phyloP scores from a whole-genome alignment of 495 filamentous ascomycete genomes.

The Ramalina intermedia region DNA sequence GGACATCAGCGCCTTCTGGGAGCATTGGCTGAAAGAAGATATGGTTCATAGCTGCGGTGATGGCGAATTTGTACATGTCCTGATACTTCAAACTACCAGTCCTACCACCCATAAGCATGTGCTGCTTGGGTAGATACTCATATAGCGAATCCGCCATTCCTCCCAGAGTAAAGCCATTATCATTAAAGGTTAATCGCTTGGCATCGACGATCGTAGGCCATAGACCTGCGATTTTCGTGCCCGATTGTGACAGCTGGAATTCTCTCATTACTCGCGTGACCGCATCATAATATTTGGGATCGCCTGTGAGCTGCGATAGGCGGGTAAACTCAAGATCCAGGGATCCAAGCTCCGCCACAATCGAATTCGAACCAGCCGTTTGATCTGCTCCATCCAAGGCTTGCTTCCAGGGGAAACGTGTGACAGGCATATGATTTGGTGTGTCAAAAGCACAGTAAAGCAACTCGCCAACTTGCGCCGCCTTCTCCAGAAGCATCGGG shows the following conservation, averaged over 20 bases:
- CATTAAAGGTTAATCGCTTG: slow-evolving; percentile 26
- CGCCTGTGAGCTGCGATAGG: slow-evolving; percentile 72
- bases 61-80: slow-evolving; percentile 60
- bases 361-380: slow-evolving; percentile 25
- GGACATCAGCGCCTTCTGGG: slow-evolving; percentile 56
- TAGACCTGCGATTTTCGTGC: slow-evolving; percentile 60
- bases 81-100: slow-evolving; percentile 51
- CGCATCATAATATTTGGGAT: slow-evolving; percentile 85
- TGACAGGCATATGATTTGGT: slow-evolving; percentile 80
- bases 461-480: slow-evolving; percentile 72
- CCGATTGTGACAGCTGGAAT: slow-evolving; percentile 55
- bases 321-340: slow-evolving; percentile 87
- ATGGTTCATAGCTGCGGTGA: slow-evolving; percentile 55
- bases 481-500: slow-evolving; percentile 64
- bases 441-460: slow-evolving; percentile 90
- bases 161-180: slow-evolving; percentile 58
- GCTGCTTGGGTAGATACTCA: slow-evolving; percentile 87
- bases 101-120: slow-evolving; percentile 63
- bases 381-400: slow-evolving; percentile 23
- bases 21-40: slow-evolving; percentile 75
- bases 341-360: slow-evolving; percentile 74
- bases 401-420: slow-evolving; percentile 35
- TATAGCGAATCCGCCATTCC: slow-evolving; percentile 86
- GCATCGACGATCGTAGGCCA: slow-evolving; percentile 74
- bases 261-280: slow-evolving; percentile 74